Conservation (phyloP, 495 filamentous ascomycete species). For the Aspergillus biplanus region DNA sequence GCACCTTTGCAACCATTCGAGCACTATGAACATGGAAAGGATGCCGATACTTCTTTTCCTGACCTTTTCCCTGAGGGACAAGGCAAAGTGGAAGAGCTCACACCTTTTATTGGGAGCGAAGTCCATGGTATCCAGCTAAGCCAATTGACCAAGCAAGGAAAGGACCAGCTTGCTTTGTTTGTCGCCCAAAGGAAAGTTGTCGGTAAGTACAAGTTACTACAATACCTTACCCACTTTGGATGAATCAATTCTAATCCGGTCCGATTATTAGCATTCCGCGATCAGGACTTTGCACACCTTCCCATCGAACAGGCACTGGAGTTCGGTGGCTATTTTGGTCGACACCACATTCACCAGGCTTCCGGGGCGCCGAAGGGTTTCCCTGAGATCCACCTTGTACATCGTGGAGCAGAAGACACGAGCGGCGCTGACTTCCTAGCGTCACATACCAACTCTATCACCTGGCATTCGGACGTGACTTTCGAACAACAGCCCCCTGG, state of each 20-base stretch:
- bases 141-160: constrained; percentile 53
- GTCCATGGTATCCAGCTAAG: constrained; percentile 59
- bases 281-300: constrained; percentile 62
- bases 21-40: constrained; percentile 53
- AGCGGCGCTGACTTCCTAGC: constrained; percentile 54
- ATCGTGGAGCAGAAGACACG: constrained; percentile 58
- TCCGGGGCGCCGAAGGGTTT: constrained; percentile 62
- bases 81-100: constrained; percentile 50
- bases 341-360: constrained; percentile 65
- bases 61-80: constrained; percentile 52
- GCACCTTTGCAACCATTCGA: constrained; percentile 47
- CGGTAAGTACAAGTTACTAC: constrained; percentile 33
- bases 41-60: constrained; percentile 55
- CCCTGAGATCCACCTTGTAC: constrained; percentile 64
- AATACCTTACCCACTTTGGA: background rate
- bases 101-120: constrained; percentile 60
- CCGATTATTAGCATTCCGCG: constrained; percentile 53
- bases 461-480: constrained; percentile 69
- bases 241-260: background rate
- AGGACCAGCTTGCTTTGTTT: constrained; percentile 61
- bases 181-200: constrained; percentile 63
- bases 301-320: constrained; percentile 60
- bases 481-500: constrained; percentile 69
- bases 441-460: constrained; percentile 58
- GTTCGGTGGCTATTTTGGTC: constrained; percentile 63